Conservation (phyloP, 1,139 yeast species). For the Suhomyces wounanorum region DNA sequence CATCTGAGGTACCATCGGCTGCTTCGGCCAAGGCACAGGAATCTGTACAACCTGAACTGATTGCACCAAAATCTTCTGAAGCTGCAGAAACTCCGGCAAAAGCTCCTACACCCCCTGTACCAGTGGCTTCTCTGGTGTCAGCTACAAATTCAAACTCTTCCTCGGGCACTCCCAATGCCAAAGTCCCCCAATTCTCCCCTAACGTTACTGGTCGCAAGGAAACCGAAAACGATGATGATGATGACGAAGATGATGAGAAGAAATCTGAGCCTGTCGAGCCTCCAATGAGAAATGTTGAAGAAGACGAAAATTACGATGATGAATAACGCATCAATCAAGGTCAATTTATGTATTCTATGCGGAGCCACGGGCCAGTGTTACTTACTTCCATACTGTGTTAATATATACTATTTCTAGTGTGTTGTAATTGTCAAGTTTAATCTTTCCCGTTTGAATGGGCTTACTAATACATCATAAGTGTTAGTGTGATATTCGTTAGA, state of each 20-base stretch:
- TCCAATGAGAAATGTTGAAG: conserved; percentile 75
- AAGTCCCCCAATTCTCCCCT: conserved; percentile 26
- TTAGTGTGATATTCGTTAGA: too few species aligned
- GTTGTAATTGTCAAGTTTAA: not conserved
- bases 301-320: conserved; percentile 83
- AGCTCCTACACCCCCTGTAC: conserved; percentile 1
- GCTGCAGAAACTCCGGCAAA: conserved; percentile 6
- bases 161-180: conserved; percentile 6
- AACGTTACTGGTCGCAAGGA: conserved; percentile 23
- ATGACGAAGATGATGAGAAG: conserved; percentile 31
- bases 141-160: conserved; percentile 3
- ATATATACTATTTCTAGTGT: conserved; percentile 6
- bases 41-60: not conserved
- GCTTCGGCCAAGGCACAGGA: conserved; percentile 2
- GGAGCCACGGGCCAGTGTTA: not conserved
- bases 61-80: not conserved
- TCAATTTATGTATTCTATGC: conserved; percentile 3
- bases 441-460: too few species aligned
- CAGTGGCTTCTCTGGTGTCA: conserved; percentile 6
- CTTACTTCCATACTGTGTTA: conserved; percentile 10
- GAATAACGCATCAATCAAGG: conserved; percentile 5
- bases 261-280: conserved; percentile 49
- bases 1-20: conserved; percentile 8
- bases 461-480: too few species aligned
- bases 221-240: conserved; percentile 43